Base-by-base conservation (phyloP, 2,329 filamentous ascomycete genomes). In the Apiospora koreana region DNA sequence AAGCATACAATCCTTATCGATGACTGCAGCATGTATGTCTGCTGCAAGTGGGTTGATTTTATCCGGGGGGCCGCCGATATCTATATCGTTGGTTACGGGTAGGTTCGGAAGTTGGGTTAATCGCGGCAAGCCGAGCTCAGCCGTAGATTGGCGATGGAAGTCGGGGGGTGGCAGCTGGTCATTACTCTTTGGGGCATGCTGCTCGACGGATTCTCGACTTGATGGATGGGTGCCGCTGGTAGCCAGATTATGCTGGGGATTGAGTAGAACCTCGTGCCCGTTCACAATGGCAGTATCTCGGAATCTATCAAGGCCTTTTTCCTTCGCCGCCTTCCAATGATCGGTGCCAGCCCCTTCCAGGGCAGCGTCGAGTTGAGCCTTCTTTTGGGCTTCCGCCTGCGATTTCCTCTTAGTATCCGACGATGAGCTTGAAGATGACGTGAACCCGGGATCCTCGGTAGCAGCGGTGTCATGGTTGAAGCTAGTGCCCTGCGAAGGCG, bases 1-100 rank as follows among this genome's bases (percentile, higher is more conserved):
- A 21, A 87, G 89, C 94, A 99, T 99, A 82, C 95, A 98, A 79
- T 98, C 93, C 75, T 95, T 93, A 73, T 94, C 90, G 35, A 99
- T 88, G 43, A 88, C 84, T 0, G 94, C 93, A 25, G 87, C 88
- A 70, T 89, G 88, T 76, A 98, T 91, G 70, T 96, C 93, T 10
- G 90, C 83, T 66, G 88, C 83, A 73, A 89, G 80, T 10, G 86
- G 85, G 80, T 89, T 87, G 68, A 88, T 81, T 28, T 78, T 75
- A 31, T 81, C 81, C 35, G 80, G 42, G 25, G 93, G 92, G 0
- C 92, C 93, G 42, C 93, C 92, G 77, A 94, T 95, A 76, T 97
- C 94, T 6, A 91, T 92, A 76, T 97, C 95, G 75, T 95, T 94
- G 18, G 86, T 84, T 3, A 87, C 77, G 4, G 93, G 93, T 4